Evolutionary conservation across 2,329 filamentous ascomycete genomes (phyloP).

Genomic region (Rhynchosporium graminicola): DNA sequence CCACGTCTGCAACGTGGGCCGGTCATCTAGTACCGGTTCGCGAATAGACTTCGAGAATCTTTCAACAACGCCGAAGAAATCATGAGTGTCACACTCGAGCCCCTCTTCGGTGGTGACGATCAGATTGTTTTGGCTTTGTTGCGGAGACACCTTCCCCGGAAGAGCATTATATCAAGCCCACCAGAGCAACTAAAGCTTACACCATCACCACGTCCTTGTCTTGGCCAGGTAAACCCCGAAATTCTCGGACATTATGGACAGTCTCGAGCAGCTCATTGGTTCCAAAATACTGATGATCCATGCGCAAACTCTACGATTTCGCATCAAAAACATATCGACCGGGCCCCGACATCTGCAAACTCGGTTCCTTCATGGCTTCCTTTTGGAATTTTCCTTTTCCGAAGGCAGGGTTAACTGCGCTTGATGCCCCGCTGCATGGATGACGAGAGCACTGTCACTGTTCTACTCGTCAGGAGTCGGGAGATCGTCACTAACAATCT

Average conservation of each 20-base stretch:
- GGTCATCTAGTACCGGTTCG: neutral
- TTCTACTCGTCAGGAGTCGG: slow-evolving; percentile 8
- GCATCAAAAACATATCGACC: neutral
- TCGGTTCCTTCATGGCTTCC: slow-evolving; percentile 14
- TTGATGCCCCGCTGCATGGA: neutral
- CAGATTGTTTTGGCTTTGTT: slow-evolving; percentile 21
- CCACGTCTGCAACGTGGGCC: slow-evolving; percentile 25
- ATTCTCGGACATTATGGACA: slow-evolving; percentile 29
- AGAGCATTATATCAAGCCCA: slow-evolving; percentile 3
- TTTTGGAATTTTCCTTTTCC: slow-evolving; percentile 11
- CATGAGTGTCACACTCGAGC: slow-evolving; percentile 26
- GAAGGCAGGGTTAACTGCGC: neutral
- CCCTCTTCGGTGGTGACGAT: slow-evolving; percentile 20
- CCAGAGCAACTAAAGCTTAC: neutral
- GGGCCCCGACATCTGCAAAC: neutral
- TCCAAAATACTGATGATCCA: slow-evolving; percentile 1
- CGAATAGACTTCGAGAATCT: slow-evolving; percentile 15
- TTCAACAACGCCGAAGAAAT: slow-evolving; percentile 21
- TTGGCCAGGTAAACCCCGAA: slow-evolving; percentile 21
- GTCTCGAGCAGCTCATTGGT: neutral
- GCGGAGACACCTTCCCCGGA: slow-evolving; percentile 8
- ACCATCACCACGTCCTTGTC: neutral
- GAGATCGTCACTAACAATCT: slow-evolving; percentile 8
- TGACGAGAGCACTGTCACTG: too few relatives aligned
- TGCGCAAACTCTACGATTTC: slow-evolving; percentile 1